A percentile compares a stretch with the other conserved stretches of the same genome.
Conservation (phyloP, 139 green algal species). For the Volvox reticuliferus region DNA sequence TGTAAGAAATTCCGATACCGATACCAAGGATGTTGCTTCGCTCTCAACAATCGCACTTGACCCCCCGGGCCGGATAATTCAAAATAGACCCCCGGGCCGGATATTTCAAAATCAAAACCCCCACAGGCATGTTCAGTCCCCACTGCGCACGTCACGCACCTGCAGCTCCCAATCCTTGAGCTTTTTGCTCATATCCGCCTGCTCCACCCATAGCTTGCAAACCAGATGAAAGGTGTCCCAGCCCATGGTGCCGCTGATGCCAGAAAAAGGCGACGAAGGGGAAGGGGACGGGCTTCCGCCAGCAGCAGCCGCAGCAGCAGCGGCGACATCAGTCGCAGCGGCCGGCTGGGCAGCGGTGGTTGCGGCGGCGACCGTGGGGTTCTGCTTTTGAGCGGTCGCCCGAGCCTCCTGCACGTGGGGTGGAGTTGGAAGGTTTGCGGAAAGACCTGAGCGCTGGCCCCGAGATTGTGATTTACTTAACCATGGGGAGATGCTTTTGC, state of each 20-base stretch:
- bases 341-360: not conserved
- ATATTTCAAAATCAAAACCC: too few relatives aligned
- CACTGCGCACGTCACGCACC: conserved; percentile 40
- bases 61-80: too few relatives aligned
- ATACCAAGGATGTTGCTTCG: too few relatives aligned
- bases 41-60: too few relatives aligned
- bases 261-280: conserved; percentile 74
- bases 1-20: too few relatives aligned
- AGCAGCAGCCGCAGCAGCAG: not conserved
- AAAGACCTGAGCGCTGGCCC: too few relatives aligned
- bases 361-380: not conserved
- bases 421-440: not conserved
- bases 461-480: too few relatives aligned
- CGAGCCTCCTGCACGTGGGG: not conserved
- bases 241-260: conserved; percentile 80
- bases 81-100: too few relatives aligned
- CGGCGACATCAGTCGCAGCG: not conserved
- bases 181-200: conserved; percentile 65
- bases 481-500: too few relatives aligned
- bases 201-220: conserved; percentile 67
- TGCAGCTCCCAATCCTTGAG: conserved; percentile 86
- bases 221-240: conserved; percentile 84
- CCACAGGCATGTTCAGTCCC: too few relatives aligned
- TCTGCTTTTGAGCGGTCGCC: not conserved
- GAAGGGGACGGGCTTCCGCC: not conserved